Evolutionary conservation across 2,329 filamentous ascomycete genomes (phyloP), one percentile per base, ranked within the genome.

Genomic region (Paraphaeosphaeria minitans): DNA sequence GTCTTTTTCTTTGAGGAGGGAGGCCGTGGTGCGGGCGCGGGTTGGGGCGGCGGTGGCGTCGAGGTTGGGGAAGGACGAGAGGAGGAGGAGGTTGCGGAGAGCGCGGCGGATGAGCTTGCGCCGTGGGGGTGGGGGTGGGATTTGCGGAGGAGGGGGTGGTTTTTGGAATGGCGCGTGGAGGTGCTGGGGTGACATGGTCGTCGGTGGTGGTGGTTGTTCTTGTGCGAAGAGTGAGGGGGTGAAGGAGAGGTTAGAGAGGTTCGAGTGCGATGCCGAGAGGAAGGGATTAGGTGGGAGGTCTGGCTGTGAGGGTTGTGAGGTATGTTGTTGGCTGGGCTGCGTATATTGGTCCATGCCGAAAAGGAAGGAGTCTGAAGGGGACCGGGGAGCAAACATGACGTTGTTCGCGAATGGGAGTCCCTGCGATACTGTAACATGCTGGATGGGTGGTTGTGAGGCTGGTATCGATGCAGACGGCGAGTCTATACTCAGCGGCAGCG

Each of bases 21-120:
- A 71, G 16, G 68, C 82, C 46, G 82, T 78, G 53, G 85, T 82
- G 57, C 83, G 82, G 52, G 84, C 81, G 64, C 83, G 82, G n/a
- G 64, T 66, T 33, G 65, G 62, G 19, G 64, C 61, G 24, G 67
- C 55, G 64, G 57, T 83, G 82, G 67, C 87, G 81, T 65, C 85
- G 68, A 75, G 72, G 42, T 76, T 70, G 27, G 75, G 68, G 58
- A 74, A 73, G 9, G 78, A 76, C 10, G 75, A 80, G 12, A 91
- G 80, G 53, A 86, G 84, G 6, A 88, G 78, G 10, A 88, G 79
- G 54, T 84, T 84, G 31, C 85, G 82, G 19, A 83, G 82, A 10
- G 83, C 83, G 31, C 84, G 75, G 67, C 81, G 82, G 61, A 82
- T 79, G 14, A 79, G 67, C 55, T 71, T 75, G 37, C 65, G 67